phyloP scores from a whole-genome alignment of 768 basidiomycete genomes.

The Xanthoconium stramineum region DNA sequence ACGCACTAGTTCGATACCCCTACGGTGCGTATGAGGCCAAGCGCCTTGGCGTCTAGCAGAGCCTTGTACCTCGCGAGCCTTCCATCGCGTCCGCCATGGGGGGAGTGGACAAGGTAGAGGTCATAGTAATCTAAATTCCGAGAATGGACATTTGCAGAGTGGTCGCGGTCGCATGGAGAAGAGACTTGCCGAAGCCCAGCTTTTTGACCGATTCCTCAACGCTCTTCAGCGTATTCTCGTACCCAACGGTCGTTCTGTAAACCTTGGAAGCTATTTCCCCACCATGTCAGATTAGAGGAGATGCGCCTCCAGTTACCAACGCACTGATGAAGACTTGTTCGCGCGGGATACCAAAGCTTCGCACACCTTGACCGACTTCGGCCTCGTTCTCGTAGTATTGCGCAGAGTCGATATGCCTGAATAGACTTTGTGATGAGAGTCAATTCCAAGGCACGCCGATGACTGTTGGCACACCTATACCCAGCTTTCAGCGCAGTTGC shows the following conservation, averaged over 20 bases:
- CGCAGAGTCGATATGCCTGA: constrained; percentile 29
- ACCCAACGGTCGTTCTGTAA: constrained; percentile 1
- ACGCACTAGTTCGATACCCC: constrained; percentile 51
- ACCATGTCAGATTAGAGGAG: neutral
- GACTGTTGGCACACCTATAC: constrained; percentile 19
- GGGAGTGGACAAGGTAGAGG: constrained; percentile 46
- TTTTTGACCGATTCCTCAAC: constrained; percentile 24
- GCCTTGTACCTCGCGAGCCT: constrained; percentile 42
- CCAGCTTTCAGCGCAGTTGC: constrained; percentile 21
- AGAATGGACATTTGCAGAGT: neutral
- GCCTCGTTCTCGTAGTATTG: constrained; percentile 26
- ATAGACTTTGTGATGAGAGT: neutral
- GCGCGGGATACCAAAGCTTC: constrained; percentile 19
- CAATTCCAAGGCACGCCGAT: neutral
- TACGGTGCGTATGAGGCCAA: constrained; percentile 36
- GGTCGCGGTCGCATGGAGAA: neutral
- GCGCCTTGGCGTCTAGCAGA: constrained; percentile 32
- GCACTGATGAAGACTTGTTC: constrained; percentile 32
- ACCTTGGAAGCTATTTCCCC: constrained; percentile 23
- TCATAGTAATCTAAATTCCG: constrained; percentile 39
- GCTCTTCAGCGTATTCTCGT: constrained; percentile 11
- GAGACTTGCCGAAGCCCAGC: constrained; percentile 19
- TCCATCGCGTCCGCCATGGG: constrained; percentile 35
- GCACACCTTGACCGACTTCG: constrained; percentile 26
- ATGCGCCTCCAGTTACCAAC: neutral